Evolutionary conservation across 2,329 filamentous ascomycete species (phyloP), one percentile per base, ranked within the genome.

Genomic region (Tolypocladium paradoxum): DNA sequence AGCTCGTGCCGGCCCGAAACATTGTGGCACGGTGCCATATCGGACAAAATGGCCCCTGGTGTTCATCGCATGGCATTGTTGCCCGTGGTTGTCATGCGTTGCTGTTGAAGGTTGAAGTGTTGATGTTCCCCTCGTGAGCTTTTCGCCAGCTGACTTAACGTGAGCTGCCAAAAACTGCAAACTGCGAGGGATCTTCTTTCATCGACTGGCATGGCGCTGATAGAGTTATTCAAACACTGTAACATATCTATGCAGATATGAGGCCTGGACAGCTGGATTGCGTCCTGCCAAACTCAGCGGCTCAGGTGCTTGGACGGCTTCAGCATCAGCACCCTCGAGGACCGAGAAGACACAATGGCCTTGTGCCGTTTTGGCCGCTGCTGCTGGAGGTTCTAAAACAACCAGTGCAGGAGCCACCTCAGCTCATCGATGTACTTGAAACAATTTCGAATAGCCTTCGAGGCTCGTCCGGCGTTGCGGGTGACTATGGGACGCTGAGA

Each of bases 301-400:
- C 53, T 6, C 43, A 50, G 22, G 22, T 60, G 55, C 18, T 50
- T 65, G 16, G 66, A 67, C 52, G 63, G 65, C n/a, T 67, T 67
- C 53, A 66, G 63, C 47, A 54, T 63, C 53, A 66, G 63, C 47
- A 54, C 63, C 40, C 57, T 66, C 11, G 29, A 47, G 5, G 54
- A 60, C 7, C 55, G 62, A 11, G 61, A 65, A 36, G 62, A 62
- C 16, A 55, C 0, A 24, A 58, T 29, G 64, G 65, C 1, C 54
- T 56, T 3, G 58, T 65, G 2, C 49, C 54, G 2, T 60, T 61
- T 49, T 68, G 66, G 66, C 53, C 57, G 1, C 33, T 68, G 2
- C 43, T 69, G 14, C 35, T 53, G 2, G 56, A 58, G 11, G 51
- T 66, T 16, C 58, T 68, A 3, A 43, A 47, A 2, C 45, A 49